Percentiles rank a stretch among this genome's conserved stretches.
These are phyloP conservation scores for Didymella pinodella DNA, from an alignment of 2,329 filamentous ascomycete genomes.

Conservation along the genomic window DNA sequence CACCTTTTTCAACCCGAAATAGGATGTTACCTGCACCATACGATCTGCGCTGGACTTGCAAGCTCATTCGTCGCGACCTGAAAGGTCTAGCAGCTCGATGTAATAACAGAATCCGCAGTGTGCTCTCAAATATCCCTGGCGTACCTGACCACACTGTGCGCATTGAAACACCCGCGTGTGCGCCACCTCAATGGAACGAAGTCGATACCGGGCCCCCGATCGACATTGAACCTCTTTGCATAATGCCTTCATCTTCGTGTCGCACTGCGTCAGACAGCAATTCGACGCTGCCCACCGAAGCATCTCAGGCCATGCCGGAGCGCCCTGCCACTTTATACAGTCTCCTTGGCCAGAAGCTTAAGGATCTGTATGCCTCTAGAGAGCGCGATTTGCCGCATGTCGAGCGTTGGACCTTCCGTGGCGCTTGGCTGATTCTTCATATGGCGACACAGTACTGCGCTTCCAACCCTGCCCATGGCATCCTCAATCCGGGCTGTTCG, in stretches of 20 bases:
- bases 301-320: not conserved
- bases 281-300: slow-evolving; percentile 1
- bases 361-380: slow-evolving; percentile 17
- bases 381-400: slow-evolving; percentile 18
- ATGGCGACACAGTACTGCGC: slow-evolving; percentile 26
- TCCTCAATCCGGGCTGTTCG: slow-evolving; percentile 5
- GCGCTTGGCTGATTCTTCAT: slow-evolving; percentile 29
- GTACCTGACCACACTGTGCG: not conserved
- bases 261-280: not conserved
- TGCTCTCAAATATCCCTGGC: not conserved
- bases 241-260: no score
- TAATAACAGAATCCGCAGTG: not conserved
- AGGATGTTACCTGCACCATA: slow-evolving; percentile 16
- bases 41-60: slow-evolving; percentile 19
- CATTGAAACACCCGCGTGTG: not conserved
- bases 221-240: not conserved
- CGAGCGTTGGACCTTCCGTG: slow-evolving; percentile 31
- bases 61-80: slow-evolving; percentile 33
- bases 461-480: slow-evolving; percentile 26
- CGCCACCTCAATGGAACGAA: not conserved
- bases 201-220: not conserved
- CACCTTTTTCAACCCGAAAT: not conserved
- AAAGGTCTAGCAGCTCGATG: slow-evolving; percentile 19
- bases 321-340: slow-evolving; percentile 17
- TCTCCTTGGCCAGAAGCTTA: slow-evolving; percentile 22